Evolutionary conservation across 2,329 filamentous ascomycete genomes (phyloP), one percentile per base, ranked within the genome.

Genomic region (Botrytis tulipae): DNA sequence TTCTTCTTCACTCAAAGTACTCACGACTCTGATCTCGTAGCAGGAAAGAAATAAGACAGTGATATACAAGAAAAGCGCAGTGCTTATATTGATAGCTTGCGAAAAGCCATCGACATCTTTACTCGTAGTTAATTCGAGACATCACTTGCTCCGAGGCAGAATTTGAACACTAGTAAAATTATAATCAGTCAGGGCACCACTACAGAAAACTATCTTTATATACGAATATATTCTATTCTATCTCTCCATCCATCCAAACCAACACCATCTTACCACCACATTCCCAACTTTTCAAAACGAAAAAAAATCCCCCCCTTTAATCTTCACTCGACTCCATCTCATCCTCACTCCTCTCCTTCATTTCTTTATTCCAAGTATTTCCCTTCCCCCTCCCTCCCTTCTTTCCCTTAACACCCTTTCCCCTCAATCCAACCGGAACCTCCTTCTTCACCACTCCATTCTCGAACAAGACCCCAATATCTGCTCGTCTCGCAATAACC

Each of bases 381-480:
- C 83, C 81, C 75, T 81, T 82, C 2, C 51, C 54, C 77, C 82
- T 84, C 46, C 80, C 72, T 3, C 78, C 76, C 73, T 78, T 79
- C 77, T 80, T 81, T 4, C 77, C 82, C 79, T 84, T 84, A 14
- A 78, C 79, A 22, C 83, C 83, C 77, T 84, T 84, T 4, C 84
- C 83, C 20, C 83, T 80, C 37, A 85, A 76, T 35, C 78, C 82
- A 32, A 83, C 80, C 0, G 84, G 84, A 1, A 85, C 80, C 75
- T 85, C 84, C 77, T 84, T 84, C 63, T 80, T 81, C 32, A 84
- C 82, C 76, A 82, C 79, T 16, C 84, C 84, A 72, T 84, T 79
- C 78, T 85, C 83, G 74, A 82, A 84, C 61, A 85, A 77, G 2
- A 84, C 74, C 8, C 84, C 84, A 48, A 85, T 81, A 73, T 85